These are phyloP conservation scores for Ogataea henricii DNA, from an alignment of 805 yeast genomes.

Conservation along the genomic window DNA sequence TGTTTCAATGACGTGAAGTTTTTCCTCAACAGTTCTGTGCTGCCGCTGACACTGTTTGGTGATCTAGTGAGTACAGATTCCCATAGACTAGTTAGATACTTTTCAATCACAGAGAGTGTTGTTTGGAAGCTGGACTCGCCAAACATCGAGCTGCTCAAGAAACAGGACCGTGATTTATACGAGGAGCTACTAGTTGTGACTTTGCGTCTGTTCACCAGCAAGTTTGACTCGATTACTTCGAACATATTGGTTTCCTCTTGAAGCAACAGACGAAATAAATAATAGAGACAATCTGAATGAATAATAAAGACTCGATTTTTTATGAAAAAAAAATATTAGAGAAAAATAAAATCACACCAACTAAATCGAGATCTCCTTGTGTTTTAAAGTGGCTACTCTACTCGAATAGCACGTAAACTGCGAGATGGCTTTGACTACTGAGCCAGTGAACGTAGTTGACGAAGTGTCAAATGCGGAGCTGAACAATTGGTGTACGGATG, in stretches of 20 bases:
- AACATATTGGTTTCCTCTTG: constrained; percentile 57
- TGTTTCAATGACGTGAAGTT: constrained; percentile 40
- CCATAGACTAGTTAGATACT: constrained; percentile 43
- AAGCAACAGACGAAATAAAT: neutral
- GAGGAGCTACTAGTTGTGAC: constrained; percentile 66
- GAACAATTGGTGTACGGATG: neutral
- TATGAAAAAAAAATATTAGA: neutral
- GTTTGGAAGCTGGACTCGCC: constrained; percentile 66
- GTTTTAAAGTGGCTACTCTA: too few relatives aligned
- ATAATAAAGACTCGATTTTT: neutral
- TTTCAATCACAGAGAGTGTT: constrained; percentile 49
- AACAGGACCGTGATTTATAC: constrained; percentile 54
- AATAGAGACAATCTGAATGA: neutral
- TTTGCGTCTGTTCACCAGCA: constrained; percentile 61
- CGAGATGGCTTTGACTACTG: neutral
- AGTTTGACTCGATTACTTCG: constrained; percentile 76
- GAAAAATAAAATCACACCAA: neutral
- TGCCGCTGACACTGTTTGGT: constrained; percentile 78
- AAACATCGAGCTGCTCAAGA: constrained; percentile 46
- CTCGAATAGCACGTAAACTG: too few relatives aligned
- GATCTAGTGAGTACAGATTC: constrained; percentile 46
- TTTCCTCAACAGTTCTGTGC: constrained; percentile 40
- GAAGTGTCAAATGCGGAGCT: neutral
- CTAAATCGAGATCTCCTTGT: too few relatives aligned
- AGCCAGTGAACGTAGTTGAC: neutral